Evolutionary conservation across 2,329 filamentous ascomycete genomes (phyloP).

Genomic region (Sporothrix globosa): DNA sequence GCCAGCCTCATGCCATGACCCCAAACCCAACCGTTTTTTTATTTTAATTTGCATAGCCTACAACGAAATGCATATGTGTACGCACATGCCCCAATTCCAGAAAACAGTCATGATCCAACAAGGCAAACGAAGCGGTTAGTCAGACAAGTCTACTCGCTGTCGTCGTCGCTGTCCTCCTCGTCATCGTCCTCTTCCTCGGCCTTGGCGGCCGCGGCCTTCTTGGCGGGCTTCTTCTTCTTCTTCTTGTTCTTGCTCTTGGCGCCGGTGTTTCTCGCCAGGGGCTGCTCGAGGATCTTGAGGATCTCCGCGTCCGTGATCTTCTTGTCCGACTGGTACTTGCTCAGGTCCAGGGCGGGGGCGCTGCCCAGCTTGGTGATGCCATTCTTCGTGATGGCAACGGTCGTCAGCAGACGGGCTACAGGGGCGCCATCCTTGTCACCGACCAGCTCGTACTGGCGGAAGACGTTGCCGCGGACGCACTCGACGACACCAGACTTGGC

Average conservation of each 20-base stretch:
- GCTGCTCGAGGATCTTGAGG: constrained; percentile 89
- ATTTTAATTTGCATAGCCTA: constrained; percentile 15
- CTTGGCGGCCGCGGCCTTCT: constrained; percentile 46
- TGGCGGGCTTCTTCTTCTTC: constrained; percentile 67
- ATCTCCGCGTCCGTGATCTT: constrained; percentile 97
- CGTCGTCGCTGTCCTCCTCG: constrained; percentile 47
- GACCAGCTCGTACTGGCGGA: constrained; percentile 94
- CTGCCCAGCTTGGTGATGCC: constrained; percentile 84
- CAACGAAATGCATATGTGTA: not conserved
- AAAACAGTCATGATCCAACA: constrained; percentile 16
- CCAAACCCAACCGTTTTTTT: constrained; percentile 11
- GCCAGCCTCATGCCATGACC: constrained; percentile 20
- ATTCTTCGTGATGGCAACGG: constrained; percentile 96
- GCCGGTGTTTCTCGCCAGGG: constrained; percentile 81
- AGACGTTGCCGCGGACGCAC: constrained; percentile 88
- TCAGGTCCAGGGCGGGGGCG: constrained; percentile 73
- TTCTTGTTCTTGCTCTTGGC: constrained; percentile 86
- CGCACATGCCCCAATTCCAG: not conserved
- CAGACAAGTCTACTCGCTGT: constrained; percentile 30
- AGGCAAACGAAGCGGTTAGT: not conserved
- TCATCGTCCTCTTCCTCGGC: constrained; percentile 42
- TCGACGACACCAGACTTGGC: constrained; percentile 96
- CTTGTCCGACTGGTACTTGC: constrained; percentile 91
- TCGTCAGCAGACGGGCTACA: constrained; percentile 86
- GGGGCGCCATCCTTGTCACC: constrained; percentile 87